Evolutionary conservation across 1,139 yeast species (phyloP).

Genomic region (Hansenula sp.): DNA sequence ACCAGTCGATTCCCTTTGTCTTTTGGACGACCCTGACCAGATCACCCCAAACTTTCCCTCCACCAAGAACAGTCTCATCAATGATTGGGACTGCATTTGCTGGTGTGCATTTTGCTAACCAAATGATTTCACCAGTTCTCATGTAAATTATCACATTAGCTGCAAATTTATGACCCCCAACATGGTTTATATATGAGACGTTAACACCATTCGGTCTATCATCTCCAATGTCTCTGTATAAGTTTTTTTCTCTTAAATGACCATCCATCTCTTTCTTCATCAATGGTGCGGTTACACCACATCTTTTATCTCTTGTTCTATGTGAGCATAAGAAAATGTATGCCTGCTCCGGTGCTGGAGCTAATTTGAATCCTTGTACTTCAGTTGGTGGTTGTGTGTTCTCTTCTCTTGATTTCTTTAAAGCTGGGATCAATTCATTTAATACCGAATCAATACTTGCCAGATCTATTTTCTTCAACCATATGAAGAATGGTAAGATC

Average conservation of each 20-base stretch:
- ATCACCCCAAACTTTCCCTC: slow-evolving; percentile 72
- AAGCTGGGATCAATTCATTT: slow-evolving; percentile 38
- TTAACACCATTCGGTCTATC: slow-evolving; percentile 68
- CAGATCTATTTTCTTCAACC: slow-evolving; percentile 52
- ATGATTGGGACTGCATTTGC: slow-evolving; percentile 69
- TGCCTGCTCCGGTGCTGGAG: slow-evolving; percentile 42
- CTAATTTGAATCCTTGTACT: slow-evolving; percentile 25
- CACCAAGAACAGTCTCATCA: slow-evolving; percentile 63
- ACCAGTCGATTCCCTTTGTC: slow-evolving; percentile 55
- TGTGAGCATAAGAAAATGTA: slow-evolving; percentile 84
- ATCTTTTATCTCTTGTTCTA: slow-evolving; percentile 83
- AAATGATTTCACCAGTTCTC: slow-evolving; percentile 69
- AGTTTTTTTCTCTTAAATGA: slow-evolving; percentile 64
- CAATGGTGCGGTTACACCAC: slow-evolving; percentile 94
- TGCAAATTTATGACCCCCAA: slow-evolving; percentile 93
- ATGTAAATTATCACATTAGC: slow-evolving; percentile 82
- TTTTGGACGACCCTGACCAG: slow-evolving; percentile 61
- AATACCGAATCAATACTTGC: slow-evolving; percentile 44
- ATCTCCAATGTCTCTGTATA: slow-evolving; percentile 73
- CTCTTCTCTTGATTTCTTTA: slow-evolving; percentile 26
- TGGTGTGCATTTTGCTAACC: slow-evolving; percentile 88
- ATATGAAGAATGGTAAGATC: slow-evolving; percentile 75
- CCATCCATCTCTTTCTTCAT: slow-evolving; percentile 75
- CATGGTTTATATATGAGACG: slow-evolving; percentile 73
- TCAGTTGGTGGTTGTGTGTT: slow-evolving; percentile 14